Evolutionary conservation across 441 rosid genomes (phyloP).

Genomic region (Melastoma candidum): DNA sequence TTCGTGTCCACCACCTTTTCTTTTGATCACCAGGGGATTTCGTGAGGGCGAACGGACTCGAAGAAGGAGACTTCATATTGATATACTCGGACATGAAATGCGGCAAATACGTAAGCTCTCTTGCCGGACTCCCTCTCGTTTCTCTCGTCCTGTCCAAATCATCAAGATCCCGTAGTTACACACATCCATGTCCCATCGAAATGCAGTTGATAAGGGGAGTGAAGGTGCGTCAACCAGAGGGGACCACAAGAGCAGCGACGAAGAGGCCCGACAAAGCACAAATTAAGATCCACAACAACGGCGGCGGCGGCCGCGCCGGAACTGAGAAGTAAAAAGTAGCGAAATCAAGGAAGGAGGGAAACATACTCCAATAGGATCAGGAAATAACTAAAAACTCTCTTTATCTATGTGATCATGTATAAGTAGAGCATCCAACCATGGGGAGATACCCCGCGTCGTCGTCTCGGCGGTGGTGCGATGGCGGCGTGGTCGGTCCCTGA

Average conservation of each 20-base stretch:
- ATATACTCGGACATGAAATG: slow-evolving; percentile 84
- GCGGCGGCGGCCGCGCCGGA: no score
- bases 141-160: background rate
- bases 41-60: slow-evolving; percentile 83
- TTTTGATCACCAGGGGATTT: slow-evolving; percentile 44
- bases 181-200: background rate
- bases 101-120: slow-evolving; percentile 67
- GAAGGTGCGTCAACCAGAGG: slow-evolving; percentile 69
- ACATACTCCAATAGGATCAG: no score
- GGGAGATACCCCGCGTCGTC: no score
- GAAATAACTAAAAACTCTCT: no score
- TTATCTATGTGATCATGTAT: no score
- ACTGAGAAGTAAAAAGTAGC: no score
- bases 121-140: no score
- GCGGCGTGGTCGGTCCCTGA: no score
- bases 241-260: slow-evolving; percentile 37
- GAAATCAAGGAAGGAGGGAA: no score
- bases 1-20: background rate
- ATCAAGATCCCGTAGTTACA: background rate
- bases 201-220: slow-evolving; percentile 85
- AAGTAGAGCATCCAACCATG: no score
- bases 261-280: slow-evolving; percentile 58
- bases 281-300: slow-evolving; percentile 5
- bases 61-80: slow-evolving; percentile 97
- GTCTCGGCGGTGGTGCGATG: no score